Evolutionary conservation across 305 asterid genomes (phyloP).

Genomic region (Solanum aculeatissimum): DNA sequence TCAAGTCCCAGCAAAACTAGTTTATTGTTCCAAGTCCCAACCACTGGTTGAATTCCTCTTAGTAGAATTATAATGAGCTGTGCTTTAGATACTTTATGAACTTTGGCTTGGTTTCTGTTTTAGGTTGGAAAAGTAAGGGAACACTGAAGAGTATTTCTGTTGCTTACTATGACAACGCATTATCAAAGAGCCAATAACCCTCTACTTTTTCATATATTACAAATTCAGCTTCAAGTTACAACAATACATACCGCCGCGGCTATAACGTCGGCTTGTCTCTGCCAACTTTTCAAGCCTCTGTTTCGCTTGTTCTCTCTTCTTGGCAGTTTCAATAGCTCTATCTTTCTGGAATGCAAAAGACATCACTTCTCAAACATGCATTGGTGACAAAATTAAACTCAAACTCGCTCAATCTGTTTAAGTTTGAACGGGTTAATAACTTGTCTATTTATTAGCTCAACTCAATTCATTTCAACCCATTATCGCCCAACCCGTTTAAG

Average conservation of each 20-base stretch:
- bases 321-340: constrained; percentile 80
- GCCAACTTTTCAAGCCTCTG: constrained; percentile 86
- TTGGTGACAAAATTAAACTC: too few species aligned
- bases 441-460: too few species aligned
- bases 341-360: constrained; percentile 72
- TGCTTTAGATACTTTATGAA: not conserved
- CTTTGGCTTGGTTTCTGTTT: not conserved
- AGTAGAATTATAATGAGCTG: not conserved
- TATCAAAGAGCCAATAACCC: not conserved
- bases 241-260: too few species aligned
- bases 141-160: not conserved
- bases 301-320: constrained; percentile 86
- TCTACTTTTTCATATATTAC: not conserved
- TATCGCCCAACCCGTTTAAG: too few species aligned
- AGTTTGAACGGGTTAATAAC: too few species aligned
- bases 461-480: too few species aligned
- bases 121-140: not conserved
- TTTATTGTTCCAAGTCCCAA: not conserved
- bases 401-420: too few species aligned
- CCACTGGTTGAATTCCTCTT: not conserved
- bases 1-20: not conserved
- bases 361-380: not conserved
- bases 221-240: not conserved
- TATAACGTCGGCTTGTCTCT: constrained; percentile 62
- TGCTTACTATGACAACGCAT: not conserved